Evolutionary conservation across 768 basidiomycete species (phyloP), one percentile per base, ranked within the genome.

Genomic region (Kwoniella sp.): DNA sequence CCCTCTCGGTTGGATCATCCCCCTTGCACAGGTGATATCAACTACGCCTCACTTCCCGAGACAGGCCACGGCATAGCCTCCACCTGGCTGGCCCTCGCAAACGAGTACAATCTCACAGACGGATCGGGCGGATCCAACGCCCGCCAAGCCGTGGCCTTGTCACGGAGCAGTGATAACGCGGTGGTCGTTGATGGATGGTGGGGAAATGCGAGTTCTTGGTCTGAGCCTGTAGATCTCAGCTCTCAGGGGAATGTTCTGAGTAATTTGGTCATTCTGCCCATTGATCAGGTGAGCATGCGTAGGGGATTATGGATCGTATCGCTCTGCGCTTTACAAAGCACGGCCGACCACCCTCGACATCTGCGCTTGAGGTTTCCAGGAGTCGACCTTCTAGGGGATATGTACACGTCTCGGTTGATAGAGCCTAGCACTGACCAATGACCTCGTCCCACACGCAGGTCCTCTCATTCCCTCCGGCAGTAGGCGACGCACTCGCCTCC

Each of bases 261-360:
- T 38, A 73, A 75, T 65, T 11, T 77, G n/a, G 53, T 69, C 4
- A 52, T 77, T 9, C 54, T 77, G 8, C 76, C 76, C 12, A 64
- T 77, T 29, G 66, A 75, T 55, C 65, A 66, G 58, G 76, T 77
- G 51, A 71, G 75, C 69, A 0, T 9, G 11, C 47, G 17, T 1
- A 50, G 22, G 13, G 7, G 34, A 37, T 37, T 37, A 5, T 13
- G 34, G 13, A 37, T 37, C n/a, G n/a, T n/a, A n/a, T n/a, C n/a
- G n/a, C n/a, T n/a, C n/a, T n/a, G n/a, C n/a, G n/a, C n/a, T n/a
- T n/a, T n/a, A n/a, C n/a, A n/a, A n/a, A n/a, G n/a, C n/a, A n/a
- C n/a, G n/a, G n/a, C n/a, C n/a, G n/a, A n/a, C n/a, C n/a, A n/a
- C n/a, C n/a, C n/a, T n/a, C n/a, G n/a, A n/a, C n/a, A n/a, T n/a